phyloP scores from a whole-genome alignment of 2,329 filamentous ascomycete genomes.

The Fusarium verrucosum region DNA sequence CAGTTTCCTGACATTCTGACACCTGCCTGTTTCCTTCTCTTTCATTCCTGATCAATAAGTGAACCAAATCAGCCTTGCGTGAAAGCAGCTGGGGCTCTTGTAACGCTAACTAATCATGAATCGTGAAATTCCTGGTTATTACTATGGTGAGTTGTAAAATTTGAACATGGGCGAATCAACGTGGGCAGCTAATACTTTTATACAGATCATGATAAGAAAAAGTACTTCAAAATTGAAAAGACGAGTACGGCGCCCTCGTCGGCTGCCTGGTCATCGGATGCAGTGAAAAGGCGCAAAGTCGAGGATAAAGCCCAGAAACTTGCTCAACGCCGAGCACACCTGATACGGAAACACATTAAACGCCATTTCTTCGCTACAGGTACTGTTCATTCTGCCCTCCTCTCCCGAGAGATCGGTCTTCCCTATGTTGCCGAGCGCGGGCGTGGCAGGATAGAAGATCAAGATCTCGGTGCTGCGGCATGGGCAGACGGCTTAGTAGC shows the following conservation, averaged over 20 bases:
- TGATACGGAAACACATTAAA: conserved; percentile 52
- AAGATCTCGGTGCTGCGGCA: conserved; percentile 45
- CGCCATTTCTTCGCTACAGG: conserved; percentile 51
- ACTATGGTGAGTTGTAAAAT: conserved; percentile 56
- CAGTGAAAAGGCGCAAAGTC: conserved; percentile 65
- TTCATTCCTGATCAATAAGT: background rate
- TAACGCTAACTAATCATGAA: conserved; percentile 44
- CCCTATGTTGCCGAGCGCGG: conserved; percentile 28
- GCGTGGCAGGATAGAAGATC: conserved; percentile 36
- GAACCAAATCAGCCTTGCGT: background rate
- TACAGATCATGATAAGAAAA: conserved; percentile 65
- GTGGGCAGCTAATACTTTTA: background rate
- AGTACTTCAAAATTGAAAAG: conserved; percentile 74
- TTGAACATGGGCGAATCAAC: no score
- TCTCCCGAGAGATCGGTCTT: conserved; percentile 43
- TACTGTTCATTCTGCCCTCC: conserved; percentile 43
- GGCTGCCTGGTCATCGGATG: conserved; percentile 65
- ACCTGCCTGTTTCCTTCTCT: background rate
- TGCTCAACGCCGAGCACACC: conserved; percentile 41
- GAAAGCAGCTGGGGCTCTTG: background rate
- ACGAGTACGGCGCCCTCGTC: conserved; percentile 61
- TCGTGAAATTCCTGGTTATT: conserved; percentile 61
- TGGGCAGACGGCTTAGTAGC: conserved; percentile 53
- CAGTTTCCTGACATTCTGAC: background rate
- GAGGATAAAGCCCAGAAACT: conserved; percentile 51